These are phyloP conservation scores for Sporodiniella umbellata DNA, from an alignment of 371 early-diverging fungal species.

Conservation along the genomic window DNA sequence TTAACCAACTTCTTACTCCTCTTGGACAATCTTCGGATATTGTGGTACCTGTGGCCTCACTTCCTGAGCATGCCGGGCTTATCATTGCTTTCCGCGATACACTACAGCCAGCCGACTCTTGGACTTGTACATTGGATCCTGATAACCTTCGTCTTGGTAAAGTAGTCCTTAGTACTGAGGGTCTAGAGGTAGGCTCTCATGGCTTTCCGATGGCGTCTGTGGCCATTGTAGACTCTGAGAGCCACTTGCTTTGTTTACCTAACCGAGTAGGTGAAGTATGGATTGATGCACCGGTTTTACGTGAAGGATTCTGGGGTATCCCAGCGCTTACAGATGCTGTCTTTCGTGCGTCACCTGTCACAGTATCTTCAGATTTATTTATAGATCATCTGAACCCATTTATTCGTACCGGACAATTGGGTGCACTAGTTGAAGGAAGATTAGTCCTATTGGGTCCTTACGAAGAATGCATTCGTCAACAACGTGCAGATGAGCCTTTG, in stretches of 20 bases:
- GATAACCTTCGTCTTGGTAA: constrained; percentile 50
- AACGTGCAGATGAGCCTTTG: constrained; percentile 7
- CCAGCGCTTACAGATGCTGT: constrained; percentile 70
- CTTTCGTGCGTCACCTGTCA: constrained; percentile 47
- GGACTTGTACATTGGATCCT: constrained; percentile 56
- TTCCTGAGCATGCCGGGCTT: constrained; percentile 76
- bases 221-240: constrained; percentile 83
- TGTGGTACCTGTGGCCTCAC: constrained; percentile 64
- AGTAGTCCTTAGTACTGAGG: constrained; percentile 22
- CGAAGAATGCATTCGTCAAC: constrained; percentile 72
- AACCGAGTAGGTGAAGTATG: constrained; percentile 85
- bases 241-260: constrained; percentile 67
- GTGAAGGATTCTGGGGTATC: constrained; percentile 80
- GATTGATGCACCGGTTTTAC: constrained; percentile 73
- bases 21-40: constrained; percentile 26
- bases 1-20: too few species aligned
- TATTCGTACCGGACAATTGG: constrained; percentile 77
- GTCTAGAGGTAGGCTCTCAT: constrained; percentile 38
- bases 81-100: constrained; percentile 59
- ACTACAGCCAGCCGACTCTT: constrained; percentile 25
- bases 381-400: constrained; percentile 23
- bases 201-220: constrained; percentile 67
- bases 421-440: constrained; percentile 70
- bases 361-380: too few species aligned
- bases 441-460: constrained; percentile 72